phyloP scores from a whole-genome alignment of 805 yeast genomes.

The Ogataea zsoltii region DNA sequence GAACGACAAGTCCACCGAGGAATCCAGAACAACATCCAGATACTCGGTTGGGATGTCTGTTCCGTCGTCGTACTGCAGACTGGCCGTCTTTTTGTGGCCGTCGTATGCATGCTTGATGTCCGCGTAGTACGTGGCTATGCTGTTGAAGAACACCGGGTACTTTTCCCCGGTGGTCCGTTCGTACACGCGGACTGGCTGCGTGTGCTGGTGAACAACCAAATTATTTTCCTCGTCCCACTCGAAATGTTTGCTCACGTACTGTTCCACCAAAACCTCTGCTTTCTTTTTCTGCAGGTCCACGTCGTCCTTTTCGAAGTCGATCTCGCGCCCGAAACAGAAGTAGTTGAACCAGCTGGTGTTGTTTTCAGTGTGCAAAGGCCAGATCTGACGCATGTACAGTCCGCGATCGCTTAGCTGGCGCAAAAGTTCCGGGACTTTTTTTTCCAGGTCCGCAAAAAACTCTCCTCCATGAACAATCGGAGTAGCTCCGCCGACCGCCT shows the following conservation, averaged over 20 bases:
- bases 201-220: constrained; percentile 32
- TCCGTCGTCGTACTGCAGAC: constrained; percentile 25
- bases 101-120: constrained; percentile 11
- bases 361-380: constrained; percentile 25
- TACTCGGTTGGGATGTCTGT: constrained; percentile 19
- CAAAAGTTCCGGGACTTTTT: constrained; percentile 26
- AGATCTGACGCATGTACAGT: constrained; percentile 30
- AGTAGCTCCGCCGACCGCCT: constrained; percentile 35
- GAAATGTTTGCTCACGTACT: constrained; percentile 28
- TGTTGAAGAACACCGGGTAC: constrained; percentile 28
- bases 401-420: constrained; percentile 27
- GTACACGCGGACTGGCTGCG: constrained; percentile 25
- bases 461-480: constrained; percentile 38
- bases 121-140: constrained; percentile 27
- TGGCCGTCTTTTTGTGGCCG: constrained; percentile 11
- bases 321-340: constrained; percentile 34
- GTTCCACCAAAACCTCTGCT: constrained; percentile 27
- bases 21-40: constrained; percentile 22
- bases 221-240: constrained; percentile 30
- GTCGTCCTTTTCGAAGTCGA: constrained; percentile 27
- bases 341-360: constrained; percentile 32
- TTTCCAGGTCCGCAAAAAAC: constrained; percentile 23
- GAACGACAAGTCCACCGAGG: constrained; percentile 27
- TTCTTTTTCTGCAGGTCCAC: constrained; percentile 27
- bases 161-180: constrained; percentile 19